Evolutionary conservation across 2,329 filamentous ascomycete genomes (phyloP), one percentile per base, ranked within the genome.

Genomic region (Scedosporium boydii): DNA sequence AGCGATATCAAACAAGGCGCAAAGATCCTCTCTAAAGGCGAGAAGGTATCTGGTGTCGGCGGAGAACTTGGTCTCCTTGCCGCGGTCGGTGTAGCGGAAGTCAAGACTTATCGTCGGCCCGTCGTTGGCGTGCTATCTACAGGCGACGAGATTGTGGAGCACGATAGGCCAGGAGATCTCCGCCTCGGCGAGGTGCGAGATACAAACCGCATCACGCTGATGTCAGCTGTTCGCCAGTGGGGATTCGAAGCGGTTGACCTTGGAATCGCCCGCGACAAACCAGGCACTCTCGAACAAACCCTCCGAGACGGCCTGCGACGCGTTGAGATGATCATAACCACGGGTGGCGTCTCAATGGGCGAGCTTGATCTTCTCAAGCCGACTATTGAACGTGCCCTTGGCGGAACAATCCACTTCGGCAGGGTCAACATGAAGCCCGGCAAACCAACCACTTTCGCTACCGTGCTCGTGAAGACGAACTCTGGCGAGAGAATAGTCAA

Each of bases 371-470:
- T 99, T 6, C 84, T 99, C 21, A 99, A 99, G 73, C 93, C 95
- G 0, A 98, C 93, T 0, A 90, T 99, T 69, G 95, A 98, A 77
- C 88, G 93, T 51, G 82, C 87, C 1, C 83, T 99, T 1, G 91
- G 92, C 63, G 95, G 95, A 6, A 95, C 88, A 0, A 96, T 99
- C 67, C 95, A 97, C 74, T 99, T 99, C 69, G 95, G 95, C 26
- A 88, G 95, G 3, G 95, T 99, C 2, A 85, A 88, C 62, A 98
- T 99, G 95, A 99, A 99, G 78, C 95, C 95, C 0, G 95, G 95
- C 4, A 99, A 98, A 75, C 95, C 95, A 2, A 97, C 93, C 0
- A 99, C 95, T 0, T 99, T 99, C 73, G 95, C 95, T 2, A 97
- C 91, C 0, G 83, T 98, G 0, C 87, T 90, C 1, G 78, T 83